Evolutionary conservation across 2,329 filamentous ascomycete genomes (phyloP).

Genomic region (Magnaporthiopsis incrustans): DNA sequence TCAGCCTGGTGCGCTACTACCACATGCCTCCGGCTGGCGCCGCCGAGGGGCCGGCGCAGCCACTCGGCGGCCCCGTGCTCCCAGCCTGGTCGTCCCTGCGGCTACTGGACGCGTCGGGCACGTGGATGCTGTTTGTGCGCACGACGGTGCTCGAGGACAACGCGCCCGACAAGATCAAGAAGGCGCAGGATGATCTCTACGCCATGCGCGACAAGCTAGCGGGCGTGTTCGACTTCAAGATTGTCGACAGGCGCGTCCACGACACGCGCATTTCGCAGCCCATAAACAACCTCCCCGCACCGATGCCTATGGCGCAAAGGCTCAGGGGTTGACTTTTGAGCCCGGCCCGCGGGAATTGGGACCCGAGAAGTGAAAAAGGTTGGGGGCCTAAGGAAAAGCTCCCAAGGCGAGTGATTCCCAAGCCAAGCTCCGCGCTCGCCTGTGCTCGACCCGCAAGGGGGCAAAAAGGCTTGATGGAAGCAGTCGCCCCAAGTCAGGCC

Average conservation of each 20-base stretch:
- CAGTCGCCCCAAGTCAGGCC: too few relatives aligned
- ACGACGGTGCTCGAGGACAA: slow-evolving; percentile 47
- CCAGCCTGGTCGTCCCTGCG: slow-evolving; percentile 37
- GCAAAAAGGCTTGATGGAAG: too few relatives aligned
- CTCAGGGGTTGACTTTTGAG: not conserved
- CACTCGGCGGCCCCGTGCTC: slow-evolving; percentile 25
- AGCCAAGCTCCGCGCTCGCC: too few relatives aligned
- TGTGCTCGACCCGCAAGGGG: too few relatives aligned
- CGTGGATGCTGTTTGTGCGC: slow-evolving; percentile 50
- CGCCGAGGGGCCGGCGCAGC: slow-evolving; percentile 16
- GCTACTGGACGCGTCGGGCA: slow-evolving; percentile 37
- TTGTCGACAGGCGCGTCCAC: slow-evolving; percentile 42
- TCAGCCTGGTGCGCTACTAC: slow-evolving; percentile 41
- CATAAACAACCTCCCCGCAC: slow-evolving; percentile 6
- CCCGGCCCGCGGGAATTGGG: too few relatives aligned
- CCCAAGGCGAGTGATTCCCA: too few relatives aligned
- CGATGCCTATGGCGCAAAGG: slow-evolving; percentile 10
- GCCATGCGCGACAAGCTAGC: slow-evolving; percentile 37
- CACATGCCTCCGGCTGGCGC: slow-evolving; percentile 25
- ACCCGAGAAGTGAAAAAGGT: too few relatives aligned
- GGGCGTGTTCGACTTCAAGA: slow-evolving; percentile 43
- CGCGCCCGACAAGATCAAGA: slow-evolving; percentile 48
- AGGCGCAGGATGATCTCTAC: slow-evolving; percentile 44
- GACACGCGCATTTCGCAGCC: slow-evolving; percentile 37
- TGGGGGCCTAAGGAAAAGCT: too few relatives aligned